phyloP scores from a whole-genome alignment of 2,329 filamentous ascomycete genomes.

The Clarireedia hainanense region DNA sequence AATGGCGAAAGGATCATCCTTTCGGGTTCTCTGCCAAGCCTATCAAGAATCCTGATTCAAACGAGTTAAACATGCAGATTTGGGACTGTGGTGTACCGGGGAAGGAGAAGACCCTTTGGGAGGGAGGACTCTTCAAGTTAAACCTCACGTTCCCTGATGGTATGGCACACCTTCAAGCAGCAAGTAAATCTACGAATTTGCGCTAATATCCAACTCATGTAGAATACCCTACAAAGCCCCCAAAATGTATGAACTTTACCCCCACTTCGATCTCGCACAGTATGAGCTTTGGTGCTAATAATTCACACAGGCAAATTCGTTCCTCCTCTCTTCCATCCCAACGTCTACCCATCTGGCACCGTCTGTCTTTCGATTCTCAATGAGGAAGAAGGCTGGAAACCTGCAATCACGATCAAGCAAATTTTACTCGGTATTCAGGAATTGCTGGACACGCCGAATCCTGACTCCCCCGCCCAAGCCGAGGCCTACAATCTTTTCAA shows the following conservation, averaged over 20 bases:
- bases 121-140: constrained; percentile 93
- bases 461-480: constrained; percentile 91
- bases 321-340: constrained; percentile 93
- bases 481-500: constrained; percentile 97
- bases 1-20: constrained; percentile 94
- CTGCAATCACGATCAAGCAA: constrained; percentile 96
- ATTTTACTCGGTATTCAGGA: constrained; percentile 95
- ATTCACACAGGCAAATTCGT: constrained; percentile 76
- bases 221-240: constrained; percentile 98
- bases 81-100: constrained; percentile 98
- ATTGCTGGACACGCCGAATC: constrained; percentile 91
- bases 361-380: constrained; percentile 96
- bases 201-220: constrained; percentile 34
- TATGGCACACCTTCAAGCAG: constrained; percentile 36
- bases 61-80: constrained; percentile 81
- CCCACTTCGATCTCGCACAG: constrained; percentile 1
- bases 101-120: constrained; percentile 95
- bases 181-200: neutral
- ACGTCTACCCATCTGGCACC: constrained; percentile 96
- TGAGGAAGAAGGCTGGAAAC: constrained; percentile 98
- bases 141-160: constrained; percentile 90
- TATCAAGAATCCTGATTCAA: constrained; percentile 60
- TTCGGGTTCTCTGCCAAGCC: constrained; percentile 97
- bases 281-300: constrained; percentile 16
- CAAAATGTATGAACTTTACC: constrained; percentile 68